Percentiles rank a stretch among this genome's conserved stretches.
Evolutionary conservation across 2,329 filamentous ascomycete genomes (phyloP).

Genomic region (Ploettnerulaceae sp.): DNA sequence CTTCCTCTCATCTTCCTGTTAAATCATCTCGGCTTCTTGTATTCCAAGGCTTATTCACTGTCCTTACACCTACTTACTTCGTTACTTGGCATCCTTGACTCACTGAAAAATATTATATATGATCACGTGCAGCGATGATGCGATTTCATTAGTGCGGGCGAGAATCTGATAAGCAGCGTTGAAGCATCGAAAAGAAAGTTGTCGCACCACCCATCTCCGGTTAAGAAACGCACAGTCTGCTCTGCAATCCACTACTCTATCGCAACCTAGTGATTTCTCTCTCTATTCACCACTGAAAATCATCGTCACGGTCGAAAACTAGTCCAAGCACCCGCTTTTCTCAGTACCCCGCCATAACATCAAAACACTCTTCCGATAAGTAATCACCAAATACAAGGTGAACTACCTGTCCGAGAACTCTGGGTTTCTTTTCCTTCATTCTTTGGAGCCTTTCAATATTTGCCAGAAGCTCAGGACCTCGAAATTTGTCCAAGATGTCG

Average conservation of each 20-base stretch:
- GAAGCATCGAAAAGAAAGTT: constrained; percentile 1
- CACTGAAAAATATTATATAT: background rate
- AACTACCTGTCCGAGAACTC: background rate
- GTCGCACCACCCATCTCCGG: no score
- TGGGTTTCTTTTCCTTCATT: background rate
- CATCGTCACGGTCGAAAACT: no score
- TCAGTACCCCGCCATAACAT: constrained; percentile 10
- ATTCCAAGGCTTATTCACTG: no score
- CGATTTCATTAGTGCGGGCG: constrained; percentile 4
- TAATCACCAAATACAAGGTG: constrained; percentile 3
- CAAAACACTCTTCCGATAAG: constrained; percentile 6
- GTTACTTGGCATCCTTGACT: no score
- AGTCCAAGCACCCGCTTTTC: no score
- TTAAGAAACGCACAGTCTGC: no score
- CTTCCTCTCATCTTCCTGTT: no score
- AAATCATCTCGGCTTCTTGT: no score
- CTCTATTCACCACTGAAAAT: background rate
- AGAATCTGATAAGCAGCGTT: constrained; percentile 8
- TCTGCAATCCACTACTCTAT: no score
- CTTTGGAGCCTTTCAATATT: background rate
- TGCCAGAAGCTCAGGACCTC: background rate
- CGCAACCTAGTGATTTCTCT: background rate
- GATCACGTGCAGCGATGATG: constrained; percentile 6
- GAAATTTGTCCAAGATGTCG: constrained; percentile 53
- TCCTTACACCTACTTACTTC: no score